Percentiles rank a stretch among this genome's conserved stretches.
Conservation (phyloP, 257 asterid genomes). For the Linderniella brevidens region DNA sequence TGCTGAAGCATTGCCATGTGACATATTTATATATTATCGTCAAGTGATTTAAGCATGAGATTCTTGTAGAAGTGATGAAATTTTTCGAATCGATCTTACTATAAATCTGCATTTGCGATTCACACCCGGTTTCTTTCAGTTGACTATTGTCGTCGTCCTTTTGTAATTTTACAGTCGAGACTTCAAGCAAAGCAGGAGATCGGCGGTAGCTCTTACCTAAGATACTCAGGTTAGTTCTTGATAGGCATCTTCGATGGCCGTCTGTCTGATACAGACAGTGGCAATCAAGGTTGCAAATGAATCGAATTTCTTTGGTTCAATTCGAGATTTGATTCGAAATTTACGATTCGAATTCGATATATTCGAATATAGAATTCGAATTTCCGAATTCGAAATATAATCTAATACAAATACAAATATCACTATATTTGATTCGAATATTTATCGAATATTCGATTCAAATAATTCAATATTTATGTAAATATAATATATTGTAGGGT, state of each 20-base stretch:
- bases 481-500: too few relatives aligned
- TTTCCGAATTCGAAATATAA: too few relatives aligned
- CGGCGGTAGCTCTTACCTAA: slow-evolving; percentile 47
- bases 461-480: too few relatives aligned
- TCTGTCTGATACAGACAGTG: neutral
- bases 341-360: neutral
- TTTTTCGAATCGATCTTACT: neutral
- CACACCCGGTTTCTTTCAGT: neutral
- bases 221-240: slow-evolving; percentile 58
- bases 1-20: neutral
- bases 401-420: too few relatives aligned
- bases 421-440: too few relatives aligned
- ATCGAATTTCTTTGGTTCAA: too few relatives aligned
- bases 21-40: neutral
- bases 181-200: slow-evolving; percentile 98
- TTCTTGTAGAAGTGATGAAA: neutral
- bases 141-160: neutral
- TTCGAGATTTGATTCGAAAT: too few relatives aligned
- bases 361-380: too few relatives aligned
- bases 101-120: neutral
- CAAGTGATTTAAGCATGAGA: neutral
- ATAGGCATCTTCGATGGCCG: neutral
- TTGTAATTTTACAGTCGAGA: slow-evolving; percentile 51
- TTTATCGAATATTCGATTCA: too few relatives aligned
- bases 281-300: neutral